These are phyloP conservation scores for Linnemannia zychae DNA, from an alignment of 192 early-diverging fungal genomes.

Conservation along the genomic window DNA sequence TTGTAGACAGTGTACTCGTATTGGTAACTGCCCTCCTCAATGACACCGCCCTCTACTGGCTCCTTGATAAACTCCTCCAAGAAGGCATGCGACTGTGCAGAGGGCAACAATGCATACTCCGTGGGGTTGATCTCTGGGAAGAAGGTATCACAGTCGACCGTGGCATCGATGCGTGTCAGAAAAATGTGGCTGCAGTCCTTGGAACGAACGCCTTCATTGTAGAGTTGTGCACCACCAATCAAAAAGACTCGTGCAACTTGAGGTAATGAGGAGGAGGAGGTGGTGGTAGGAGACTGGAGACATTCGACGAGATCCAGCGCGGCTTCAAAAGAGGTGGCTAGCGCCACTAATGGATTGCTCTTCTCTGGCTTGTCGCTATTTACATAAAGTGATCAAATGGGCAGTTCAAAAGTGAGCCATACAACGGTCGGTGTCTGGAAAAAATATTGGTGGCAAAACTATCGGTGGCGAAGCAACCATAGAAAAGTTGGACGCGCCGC, in stretches of 20 bases:
- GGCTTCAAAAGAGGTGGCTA: conserved; percentile 63
- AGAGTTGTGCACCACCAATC: conserved; percentile 86
- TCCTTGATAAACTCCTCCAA: conserved; percentile 38
- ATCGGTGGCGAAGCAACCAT: not conserved
- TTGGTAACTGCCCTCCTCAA: conserved; percentile 38
- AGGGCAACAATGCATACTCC: conserved; percentile 24
- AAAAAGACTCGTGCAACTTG: conserved; percentile 73
- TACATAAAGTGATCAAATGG: not conserved
- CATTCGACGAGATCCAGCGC: conserved; percentile 68
- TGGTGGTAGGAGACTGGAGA: conserved; percentile 21
- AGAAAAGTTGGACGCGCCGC: not conserved
- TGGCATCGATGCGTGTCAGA: conserved; percentile 74
- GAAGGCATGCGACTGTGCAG: conserved; percentile 24
- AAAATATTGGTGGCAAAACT: too few relatives aligned
- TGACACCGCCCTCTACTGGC: conserved; percentile 38
- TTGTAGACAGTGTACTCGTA: conserved; percentile 54
- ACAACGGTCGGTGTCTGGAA: not conserved
- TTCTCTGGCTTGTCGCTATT: conserved; percentile 48
- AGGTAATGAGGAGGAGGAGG: not conserved
- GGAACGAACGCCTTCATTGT: conserved; percentile 75
- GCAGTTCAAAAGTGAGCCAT: not conserved
- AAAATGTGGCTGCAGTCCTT: conserved; percentile 71
- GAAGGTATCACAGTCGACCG: conserved; percentile 83
- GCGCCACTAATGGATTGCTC: conserved; percentile 36
- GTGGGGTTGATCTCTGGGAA: conserved; percentile 72